phyloP scores from a whole-genome alignment of 257 asterid species.

The Linderniella brevidens region DNA sequence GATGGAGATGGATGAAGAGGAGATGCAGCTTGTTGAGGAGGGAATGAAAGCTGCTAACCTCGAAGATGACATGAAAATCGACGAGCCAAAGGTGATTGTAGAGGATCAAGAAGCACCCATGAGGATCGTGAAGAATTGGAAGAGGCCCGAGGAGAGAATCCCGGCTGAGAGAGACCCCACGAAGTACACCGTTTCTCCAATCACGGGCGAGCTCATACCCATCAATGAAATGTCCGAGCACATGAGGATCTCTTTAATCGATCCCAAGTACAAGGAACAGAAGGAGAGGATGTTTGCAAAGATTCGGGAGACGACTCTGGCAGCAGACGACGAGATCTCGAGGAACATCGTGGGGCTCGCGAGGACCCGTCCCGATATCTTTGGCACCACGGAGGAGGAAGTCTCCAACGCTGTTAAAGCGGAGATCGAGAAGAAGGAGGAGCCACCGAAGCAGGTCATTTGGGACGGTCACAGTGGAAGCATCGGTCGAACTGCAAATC shows the following conservation, averaged over 20 bases:
- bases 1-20: slow-evolving; percentile 99
- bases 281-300: slow-evolving; percentile 97
- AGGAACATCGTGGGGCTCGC: slow-evolving; percentile 92
- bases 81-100: slow-evolving; percentile 22
- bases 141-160: slow-evolving; percentile 84
- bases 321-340: slow-evolving; percentile 87
- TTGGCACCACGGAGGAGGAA: slow-evolving; percentile 96
- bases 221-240: slow-evolving; percentile 91
- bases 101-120: slow-evolving; percentile 77
- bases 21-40: slow-evolving; percentile 85
- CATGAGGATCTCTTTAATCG: slow-evolving; percentile 90
- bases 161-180: slow-evolving; percentile 78
- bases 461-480: slow-evolving; percentile 98
- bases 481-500: slow-evolving; percentile 82
- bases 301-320: slow-evolving; percentile 86
- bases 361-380: slow-evolving; percentile 81
- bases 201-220: slow-evolving; percentile 74
- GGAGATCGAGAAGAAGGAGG: slow-evolving; percentile 87
- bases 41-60: slow-evolving; percentile 79
- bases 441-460: slow-evolving; percentile 91
- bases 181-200: slow-evolving; percentile 68
- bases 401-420: slow-evolving; percentile 94
- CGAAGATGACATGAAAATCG: slow-evolving; percentile 38
- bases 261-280: slow-evolving; percentile 89
- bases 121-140: slow-evolving; percentile 90